Evolutionary conservation across 1,139 yeast species (phyloP).

Genomic region (Lodderomyces margitis): DNA sequence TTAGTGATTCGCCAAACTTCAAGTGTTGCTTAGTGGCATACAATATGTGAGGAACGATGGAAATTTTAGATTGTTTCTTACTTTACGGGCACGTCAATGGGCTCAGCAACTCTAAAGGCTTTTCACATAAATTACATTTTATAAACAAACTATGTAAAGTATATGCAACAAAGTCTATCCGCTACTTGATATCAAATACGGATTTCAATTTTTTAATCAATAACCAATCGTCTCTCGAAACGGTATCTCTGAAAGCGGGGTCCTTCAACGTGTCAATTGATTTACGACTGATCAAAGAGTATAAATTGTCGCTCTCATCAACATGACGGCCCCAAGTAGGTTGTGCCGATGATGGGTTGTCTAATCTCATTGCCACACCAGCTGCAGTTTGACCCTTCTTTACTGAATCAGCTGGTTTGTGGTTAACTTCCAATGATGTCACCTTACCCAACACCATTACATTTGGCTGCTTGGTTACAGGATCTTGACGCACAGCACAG

Average conservation of each 20-base stretch:
- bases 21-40: too few relatives aligned
- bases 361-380: slow-evolving; percentile 98
- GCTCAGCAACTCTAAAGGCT: too few relatives aligned
- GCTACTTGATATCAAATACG: slow-evolving; percentile 66
- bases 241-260: slow-evolving; percentile 94
- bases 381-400: slow-evolving; percentile 95
- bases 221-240: slow-evolving; percentile 93
- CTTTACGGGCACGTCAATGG: too few relatives aligned
- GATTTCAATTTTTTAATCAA: slow-evolving; percentile 86
- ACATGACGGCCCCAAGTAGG: slow-evolving; percentile 99
- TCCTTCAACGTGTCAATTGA: slow-evolving; percentile 97
- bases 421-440: slow-evolving; percentile 89
- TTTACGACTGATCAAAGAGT: slow-evolving; percentile 82
- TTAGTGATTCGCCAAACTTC: too few relatives aligned
- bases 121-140: too few relatives aligned
- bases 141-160: too few relatives aligned
- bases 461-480: slow-evolving; percentile 73
- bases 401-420: slow-evolving; percentile 73
- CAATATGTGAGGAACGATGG: too few relatives aligned
- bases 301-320: slow-evolving; percentile 85
- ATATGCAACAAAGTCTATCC: slow-evolving; percentile 21
- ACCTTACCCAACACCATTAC: slow-evolving; percentile 81
- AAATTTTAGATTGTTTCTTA: too few relatives aligned
- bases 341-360: slow-evolving; percentile 86
- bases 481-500: slow-evolving; percentile 88